Percentiles rank a stretch among this genome's conserved stretches.
Evolutionary conservation across 129 eudicot genomes (phyloP).

Genomic region (Flaveria robusta): DNA sequence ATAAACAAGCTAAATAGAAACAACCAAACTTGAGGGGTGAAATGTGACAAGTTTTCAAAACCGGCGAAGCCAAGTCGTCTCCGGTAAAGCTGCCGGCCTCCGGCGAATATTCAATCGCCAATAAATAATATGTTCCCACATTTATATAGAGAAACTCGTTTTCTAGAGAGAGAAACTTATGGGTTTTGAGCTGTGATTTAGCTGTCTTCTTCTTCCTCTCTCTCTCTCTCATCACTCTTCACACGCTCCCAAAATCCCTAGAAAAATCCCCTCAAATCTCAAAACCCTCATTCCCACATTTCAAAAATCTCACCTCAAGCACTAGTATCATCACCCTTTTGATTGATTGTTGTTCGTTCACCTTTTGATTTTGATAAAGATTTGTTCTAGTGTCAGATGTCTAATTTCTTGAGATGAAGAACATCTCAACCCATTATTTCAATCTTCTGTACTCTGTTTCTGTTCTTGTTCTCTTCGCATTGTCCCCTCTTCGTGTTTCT

Average conservation of each 20-base stretch:
- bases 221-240: conserved; percentile 34
- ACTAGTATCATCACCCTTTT: neutral
- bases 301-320: neutral
- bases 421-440: conserved; percentile 32
- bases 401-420: conserved; percentile 52
- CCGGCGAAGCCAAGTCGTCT: conserved; percentile 23
- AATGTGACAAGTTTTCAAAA: neutral
- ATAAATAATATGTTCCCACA: conserved; percentile 12
- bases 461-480: conserved; percentile 10
- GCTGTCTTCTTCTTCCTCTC: conserved; percentile 50
- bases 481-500: neutral
- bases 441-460: conserved; percentile 14
- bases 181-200: conserved; percentile 96
- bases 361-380: neutral
- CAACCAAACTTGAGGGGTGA: neutral
- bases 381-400: conserved; percentile 43
- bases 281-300: conserved; percentile 19
- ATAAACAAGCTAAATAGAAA: no score
- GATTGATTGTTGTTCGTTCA: neutral
- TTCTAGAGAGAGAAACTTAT: conserved; percentile 42
- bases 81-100: conserved; percentile 42
- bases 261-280: conserved; percentile 46
- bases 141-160: conserved; percentile 24
- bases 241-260: conserved; percentile 61
- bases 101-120: conserved; percentile 16